Conservation (phyloP, 768 basidiomycete species). For the Strobilomyces echinocephalus region DNA sequence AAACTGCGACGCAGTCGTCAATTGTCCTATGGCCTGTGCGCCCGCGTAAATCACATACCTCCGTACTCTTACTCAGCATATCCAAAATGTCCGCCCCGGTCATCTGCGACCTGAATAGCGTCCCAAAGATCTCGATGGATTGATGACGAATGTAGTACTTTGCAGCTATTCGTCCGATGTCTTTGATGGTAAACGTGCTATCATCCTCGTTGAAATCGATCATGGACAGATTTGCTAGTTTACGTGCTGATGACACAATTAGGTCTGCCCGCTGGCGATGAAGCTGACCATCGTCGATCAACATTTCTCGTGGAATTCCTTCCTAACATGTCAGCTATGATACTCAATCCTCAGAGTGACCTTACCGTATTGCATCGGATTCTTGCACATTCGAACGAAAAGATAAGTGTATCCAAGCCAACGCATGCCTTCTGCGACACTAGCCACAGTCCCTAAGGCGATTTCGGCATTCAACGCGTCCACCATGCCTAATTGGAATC, state of each 20-base stretch:
- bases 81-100: slow-evolving; percentile 86
- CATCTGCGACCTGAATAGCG: slow-evolving; percentile 75
- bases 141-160: slow-evolving; percentile 90
- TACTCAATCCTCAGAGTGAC: background rate
- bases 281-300: slow-evolving; percentile 68
- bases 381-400: slow-evolving; percentile 90
- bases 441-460: slow-evolving; percentile 89
- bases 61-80: slow-evolving; percentile 86
- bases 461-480: slow-evolving; percentile 96
- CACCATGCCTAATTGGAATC: slow-evolving; percentile 78
- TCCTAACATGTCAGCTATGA: slow-evolving; percentile 4
- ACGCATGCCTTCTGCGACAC: slow-evolving; percentile 76
- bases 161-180: slow-evolving; percentile 92
- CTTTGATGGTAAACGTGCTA: slow-evolving; percentile 69
- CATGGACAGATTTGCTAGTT: slow-evolving; percentile 72
- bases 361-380: slow-evolving; percentile 81
- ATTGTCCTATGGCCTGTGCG: background rate
- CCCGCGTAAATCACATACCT: slow-evolving; percentile 45
- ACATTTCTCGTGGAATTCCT: slow-evolving; percentile 73
- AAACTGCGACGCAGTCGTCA: slow-evolving; percentile 50
- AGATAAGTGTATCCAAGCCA: slow-evolving; percentile 99
- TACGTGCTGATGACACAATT: slow-evolving; percentile 59
- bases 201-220: slow-evolving; percentile 62
- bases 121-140: slow-evolving; percentile 85
- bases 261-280: slow-evolving; percentile 65